These are phyloP conservation scores for Aspergillus bertholletiae DNA, from an alignment of 495 filamentous ascomycete genomes.

Conservation along the genomic window DNA sequence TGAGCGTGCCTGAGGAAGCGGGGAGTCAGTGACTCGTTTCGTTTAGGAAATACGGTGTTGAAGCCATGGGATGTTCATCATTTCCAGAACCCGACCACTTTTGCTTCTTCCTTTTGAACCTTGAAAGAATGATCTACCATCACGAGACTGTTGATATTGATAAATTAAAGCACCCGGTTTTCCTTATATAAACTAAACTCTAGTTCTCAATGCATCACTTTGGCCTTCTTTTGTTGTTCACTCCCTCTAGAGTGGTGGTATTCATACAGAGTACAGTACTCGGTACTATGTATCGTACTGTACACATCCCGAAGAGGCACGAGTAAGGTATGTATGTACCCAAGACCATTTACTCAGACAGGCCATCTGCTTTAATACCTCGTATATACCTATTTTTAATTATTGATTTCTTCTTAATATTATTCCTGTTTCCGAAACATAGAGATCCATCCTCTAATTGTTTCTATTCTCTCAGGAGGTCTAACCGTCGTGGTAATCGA, in stretches of 20 bases:
- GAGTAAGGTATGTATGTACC: background rate
- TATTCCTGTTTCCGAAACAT: conserved; percentile 3
- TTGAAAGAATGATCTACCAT: background rate
- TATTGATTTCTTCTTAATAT: conserved; percentile 3
- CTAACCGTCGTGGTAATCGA: background rate
- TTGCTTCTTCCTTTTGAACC: background rate
- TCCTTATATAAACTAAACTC: background rate
- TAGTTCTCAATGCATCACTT: background rate
- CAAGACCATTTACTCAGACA: background rate
- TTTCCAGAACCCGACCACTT: background rate
- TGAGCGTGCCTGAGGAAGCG: conserved; percentile 14
- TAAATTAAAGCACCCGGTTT: background rate
- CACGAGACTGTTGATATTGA: background rate
- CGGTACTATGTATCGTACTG: background rate
- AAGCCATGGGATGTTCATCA: conserved; percentile 1
- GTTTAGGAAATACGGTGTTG: conserved; percentile 1
- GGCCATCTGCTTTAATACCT: background rate
- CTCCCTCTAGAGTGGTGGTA: background rate
- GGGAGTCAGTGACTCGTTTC: conserved; percentile 9
- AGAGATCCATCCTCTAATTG: too few relatives aligned
- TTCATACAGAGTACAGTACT: background rate
- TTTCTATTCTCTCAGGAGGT: background rate
- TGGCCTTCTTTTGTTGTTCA: background rate
- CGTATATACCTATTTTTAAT: background rate
- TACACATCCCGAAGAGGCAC: background rate